Conservation (phyloP, 2,329 filamentous ascomycete genomes). For the Huntiella bhutanensis region DNA sequence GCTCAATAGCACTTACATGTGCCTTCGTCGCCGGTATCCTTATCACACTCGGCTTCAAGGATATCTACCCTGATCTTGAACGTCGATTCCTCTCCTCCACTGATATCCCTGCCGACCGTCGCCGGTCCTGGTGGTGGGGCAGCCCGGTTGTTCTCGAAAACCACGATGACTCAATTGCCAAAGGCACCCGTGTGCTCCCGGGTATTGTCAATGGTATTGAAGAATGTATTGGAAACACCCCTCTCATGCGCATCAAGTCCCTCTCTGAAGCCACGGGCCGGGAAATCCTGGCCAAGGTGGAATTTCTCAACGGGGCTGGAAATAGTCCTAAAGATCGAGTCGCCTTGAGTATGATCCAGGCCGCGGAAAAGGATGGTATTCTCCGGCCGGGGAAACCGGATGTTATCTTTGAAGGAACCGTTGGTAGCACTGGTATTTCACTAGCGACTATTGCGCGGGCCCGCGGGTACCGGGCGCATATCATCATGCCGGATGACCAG, state of each 20-base stretch:
- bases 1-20: constrained; percentile 44
- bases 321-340: constrained; percentile 91
- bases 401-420: constrained; percentile 93
- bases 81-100: constrained; percentile 34
- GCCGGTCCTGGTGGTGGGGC: constrained; percentile 27
- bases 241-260: constrained; percentile 67
- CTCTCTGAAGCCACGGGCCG: constrained; percentile 76
- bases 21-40: constrained; percentile 65
- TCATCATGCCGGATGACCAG: constrained; percentile 94
- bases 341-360: constrained; percentile 69
- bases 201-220: constrained; percentile 59
- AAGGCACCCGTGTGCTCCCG: constrained; percentile 11
- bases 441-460: constrained; percentile 77
- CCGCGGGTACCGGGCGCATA: constrained; percentile 77
- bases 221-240: constrained; percentile 83
- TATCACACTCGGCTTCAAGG: constrained; percentile 59
- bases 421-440: constrained; percentile 90
- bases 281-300: constrained; percentile 79
- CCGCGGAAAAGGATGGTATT: constrained; percentile 61
- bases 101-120: constrained; percentile 11
- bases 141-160: constrained; percentile 22
- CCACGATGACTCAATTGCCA: constrained; percentile 2
- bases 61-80: constrained; percentile 59
- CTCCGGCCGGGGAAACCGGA: constrained; percentile 67
- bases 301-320: constrained; percentile 90